phyloP scores from a whole-genome alignment of 1,284 basidiomycete species.

The Filobasidium uniguttulatum region DNA sequence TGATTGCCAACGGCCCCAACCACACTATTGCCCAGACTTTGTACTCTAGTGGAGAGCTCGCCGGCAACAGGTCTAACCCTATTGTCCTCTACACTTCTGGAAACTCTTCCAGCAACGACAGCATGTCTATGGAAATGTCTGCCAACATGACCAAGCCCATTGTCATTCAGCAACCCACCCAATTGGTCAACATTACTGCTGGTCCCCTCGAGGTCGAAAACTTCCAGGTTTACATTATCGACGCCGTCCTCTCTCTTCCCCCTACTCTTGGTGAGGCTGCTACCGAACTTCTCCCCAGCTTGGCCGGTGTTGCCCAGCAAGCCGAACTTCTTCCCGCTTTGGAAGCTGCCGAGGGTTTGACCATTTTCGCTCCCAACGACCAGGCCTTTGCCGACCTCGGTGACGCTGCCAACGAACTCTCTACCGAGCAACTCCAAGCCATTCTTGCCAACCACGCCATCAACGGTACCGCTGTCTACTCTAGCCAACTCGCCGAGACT shows the following conservation, averaged over 20 bases:
- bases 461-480: conserved; percentile 56
- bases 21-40: conserved; percentile 51
- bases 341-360: conserved; percentile 44
- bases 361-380: conserved; percentile 54
- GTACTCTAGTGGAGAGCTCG: conserved; percentile 8
- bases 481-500: conserved; percentile 39
- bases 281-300: conserved; percentile 31
- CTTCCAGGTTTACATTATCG: conserved; percentile 37
- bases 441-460: conserved; percentile 54
- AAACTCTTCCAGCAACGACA: conserved; percentile 31
- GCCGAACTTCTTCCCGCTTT: conserved; percentile 39
- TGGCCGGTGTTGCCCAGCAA: conserved; percentile 32
- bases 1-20: conserved; percentile 31
- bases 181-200: conserved; percentile 40
- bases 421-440: conserved; percentile 40
- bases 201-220: conserved; percentile 23
- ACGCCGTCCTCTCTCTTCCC: conserved; percentile 45
- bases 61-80: conserved; percentile 41
- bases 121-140: conserved; percentile 36
- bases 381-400: conserved; percentile 41
- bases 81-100: conserved; percentile 43
- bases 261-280: conserved; percentile 42
- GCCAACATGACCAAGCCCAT: conserved; percentile 18
- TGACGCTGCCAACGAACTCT: conserved; percentile 37
- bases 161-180: conserved; percentile 20